Base-by-base conservation (phyloP, 192 early-diverging fungal genomes). In the Entrophospora sp. region DNA sequence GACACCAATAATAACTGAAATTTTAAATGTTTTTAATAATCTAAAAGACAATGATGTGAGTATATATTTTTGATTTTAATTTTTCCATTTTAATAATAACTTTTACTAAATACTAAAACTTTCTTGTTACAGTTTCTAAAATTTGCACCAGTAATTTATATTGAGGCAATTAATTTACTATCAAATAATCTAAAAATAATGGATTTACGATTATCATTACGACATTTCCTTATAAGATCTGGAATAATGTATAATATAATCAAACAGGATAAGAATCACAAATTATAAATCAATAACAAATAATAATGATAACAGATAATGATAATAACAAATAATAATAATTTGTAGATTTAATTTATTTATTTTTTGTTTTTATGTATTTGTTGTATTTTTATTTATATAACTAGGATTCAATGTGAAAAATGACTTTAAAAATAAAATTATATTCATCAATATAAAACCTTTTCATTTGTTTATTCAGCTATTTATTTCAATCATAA, bases 1-100 rank as follows among this genome's bases (percentile, higher is more conserved):
- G 90, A 75, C 83, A 61, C 89, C 90, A 32, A 85, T 90, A 2
- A 81, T 92, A 9, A 78, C 85, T 25, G 79, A 76, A 35, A 86
- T 92, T 38, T 68, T 92, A 34, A 87, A 85, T 42, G 82, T 84
- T 5, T 46, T 90, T 27, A 56, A 82, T 8, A 78, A 86, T 30
- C 78, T 92, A 59, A 77, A 88, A 61, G 85, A 89, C 58, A 77
- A 82, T 49, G 72, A 81, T 46, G 80, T 81, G 64, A 70, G 79
- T 71, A 25, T 22, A n/a, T 1, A 24, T 20, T 6, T 28, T 24
- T 32, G 37, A 10, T 24, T 12, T 32, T 22, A 43, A 0, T 71
- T 34, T 64, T 12, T 66, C 16, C n/a, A 20, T 27, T 36, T 18
- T 67, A 14, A 18, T 14, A 38, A 35, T 27, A 9, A 37, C 30